A percentile compares a stretch with the other conserved stretches of the same genome.
Conservation (phyloP, 2,329 filamentous ascomycete genomes). For the Xylaria multiplex region DNA sequence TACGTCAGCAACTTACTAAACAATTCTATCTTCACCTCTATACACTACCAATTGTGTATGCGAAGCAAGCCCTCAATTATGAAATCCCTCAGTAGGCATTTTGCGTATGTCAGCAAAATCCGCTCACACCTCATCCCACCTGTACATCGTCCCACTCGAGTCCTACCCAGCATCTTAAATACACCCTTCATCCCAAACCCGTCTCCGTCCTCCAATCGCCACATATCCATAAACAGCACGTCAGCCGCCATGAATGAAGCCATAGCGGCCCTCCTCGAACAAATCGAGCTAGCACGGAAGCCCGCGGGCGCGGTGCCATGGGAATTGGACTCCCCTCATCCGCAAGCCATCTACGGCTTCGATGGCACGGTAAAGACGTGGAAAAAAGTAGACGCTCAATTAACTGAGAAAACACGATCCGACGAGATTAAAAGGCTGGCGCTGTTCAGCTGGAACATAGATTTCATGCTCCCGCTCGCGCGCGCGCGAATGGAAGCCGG, state of each 20-base stretch:
- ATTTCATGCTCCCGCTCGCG: constrained; percentile 48
- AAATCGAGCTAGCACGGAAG: constrained; percentile 34
- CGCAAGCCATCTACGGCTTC: constrained; percentile 44
- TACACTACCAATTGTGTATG: not conserved
- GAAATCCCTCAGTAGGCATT: not conserved
- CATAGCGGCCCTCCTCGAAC: constrained; percentile 39
- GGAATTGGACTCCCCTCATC: constrained; percentile 42
- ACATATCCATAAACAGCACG: not conserved
- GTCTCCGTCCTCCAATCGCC: too few relatives aligned
- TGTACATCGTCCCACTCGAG: not conserved
- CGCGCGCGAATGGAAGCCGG: constrained; percentile 44
- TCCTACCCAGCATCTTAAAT: not conserved
- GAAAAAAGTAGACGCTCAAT: constrained; percentile 8
- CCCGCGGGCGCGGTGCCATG: constrained; percentile 36
- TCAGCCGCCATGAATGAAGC: constrained; percentile 39
- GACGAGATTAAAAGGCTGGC: constrained; percentile 39
- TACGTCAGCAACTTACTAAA: not conserved
- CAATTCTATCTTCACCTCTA: not conserved
- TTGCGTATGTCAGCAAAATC: not conserved
- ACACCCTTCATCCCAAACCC: not conserved
- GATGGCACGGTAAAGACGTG: constrained; percentile 37
- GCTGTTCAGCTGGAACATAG: constrained; percentile 50
- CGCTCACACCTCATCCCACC: not conserved
- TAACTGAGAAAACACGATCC: constrained; percentile 1
- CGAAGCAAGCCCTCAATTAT: not conserved